Evolutionary conservation across 306 rosid genomes (phyloP).

Genomic region (Rosa rugosa): DNA sequence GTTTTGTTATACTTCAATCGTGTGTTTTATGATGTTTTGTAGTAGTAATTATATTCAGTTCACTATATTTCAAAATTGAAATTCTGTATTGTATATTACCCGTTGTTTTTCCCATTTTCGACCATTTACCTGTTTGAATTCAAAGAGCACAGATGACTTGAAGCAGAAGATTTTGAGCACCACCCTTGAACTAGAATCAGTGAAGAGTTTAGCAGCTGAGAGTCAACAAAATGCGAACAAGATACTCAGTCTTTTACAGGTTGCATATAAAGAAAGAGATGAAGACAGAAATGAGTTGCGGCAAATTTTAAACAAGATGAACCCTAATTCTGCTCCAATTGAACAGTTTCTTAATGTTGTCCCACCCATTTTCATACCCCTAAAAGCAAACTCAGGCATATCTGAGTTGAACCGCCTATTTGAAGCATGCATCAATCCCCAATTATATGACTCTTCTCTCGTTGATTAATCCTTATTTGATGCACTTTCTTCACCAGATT

Average conservation of each 20-base stretch:
- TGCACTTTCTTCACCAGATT: no score
- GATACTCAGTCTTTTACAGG: constrained; percentile 33
- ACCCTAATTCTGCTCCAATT: constrained; percentile 6
- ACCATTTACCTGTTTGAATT: not conserved
- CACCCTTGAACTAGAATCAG: constrained; percentile 37
- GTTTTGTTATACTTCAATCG: not conserved
- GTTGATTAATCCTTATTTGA: no score
- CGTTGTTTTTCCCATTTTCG: no score
- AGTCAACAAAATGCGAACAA: constrained; percentile 31
- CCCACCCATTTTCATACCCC: not conserved
- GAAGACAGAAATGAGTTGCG: constrained; percentile 55
- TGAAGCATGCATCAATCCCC: constrained; percentile 32
- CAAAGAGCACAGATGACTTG: constrained; percentile 48
- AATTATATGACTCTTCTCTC: no score
- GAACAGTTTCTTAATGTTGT: constrained; percentile 14
- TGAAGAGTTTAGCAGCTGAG: constrained; percentile 35
- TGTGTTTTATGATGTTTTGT: constrained; percentile 1
- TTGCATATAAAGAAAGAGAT: constrained; percentile 52
- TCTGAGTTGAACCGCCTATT: constrained; percentile 44
- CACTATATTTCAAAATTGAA: no score
- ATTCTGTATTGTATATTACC: no score
- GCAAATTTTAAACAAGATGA: constrained; percentile 28
- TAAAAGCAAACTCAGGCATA: constrained; percentile 47
- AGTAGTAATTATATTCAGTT: no score
- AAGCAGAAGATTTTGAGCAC: constrained; percentile 39